Evolutionary conservation across 2,329 filamentous ascomycete species (phyloP).

Genomic region (Coniochaeta prunicola): DNA sequence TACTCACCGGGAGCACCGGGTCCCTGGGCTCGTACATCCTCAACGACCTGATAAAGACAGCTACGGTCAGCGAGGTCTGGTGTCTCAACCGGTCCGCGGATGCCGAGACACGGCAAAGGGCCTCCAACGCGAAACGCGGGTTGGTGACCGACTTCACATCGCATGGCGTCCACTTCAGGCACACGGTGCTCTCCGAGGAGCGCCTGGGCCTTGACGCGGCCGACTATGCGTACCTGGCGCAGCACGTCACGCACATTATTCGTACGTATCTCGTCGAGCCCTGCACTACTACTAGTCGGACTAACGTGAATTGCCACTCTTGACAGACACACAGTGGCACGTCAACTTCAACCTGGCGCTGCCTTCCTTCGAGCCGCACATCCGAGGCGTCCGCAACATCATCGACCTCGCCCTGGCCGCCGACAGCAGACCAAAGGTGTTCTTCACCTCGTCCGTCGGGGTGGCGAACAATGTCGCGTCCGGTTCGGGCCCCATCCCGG

Average conservation of each 20-base stretch:
- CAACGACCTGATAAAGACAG: constrained; percentile 23
- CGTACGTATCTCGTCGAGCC: too few species aligned
- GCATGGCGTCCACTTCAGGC: constrained; percentile 39
- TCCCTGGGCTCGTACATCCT: constrained; percentile 41
- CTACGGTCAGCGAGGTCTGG: constrained; percentile 31
- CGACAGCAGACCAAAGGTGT: constrained; percentile 25
- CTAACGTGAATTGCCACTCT: background rate
- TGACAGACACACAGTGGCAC: constrained; percentile 41
- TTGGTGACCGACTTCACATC: constrained; percentile 2
- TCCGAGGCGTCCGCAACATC: constrained; percentile 42
- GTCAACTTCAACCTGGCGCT: constrained; percentile 46
- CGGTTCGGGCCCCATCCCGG: constrained; percentile 24
- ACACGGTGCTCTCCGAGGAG: constrained; percentile 37
- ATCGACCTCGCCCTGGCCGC: constrained; percentile 29
- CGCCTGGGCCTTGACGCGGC: constrained; percentile 37
- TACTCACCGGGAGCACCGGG: constrained; percentile 41
- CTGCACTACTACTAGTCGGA: too few species aligned
- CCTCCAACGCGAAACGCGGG: constrained; percentile 15
- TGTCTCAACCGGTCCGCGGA: constrained; percentile 41
- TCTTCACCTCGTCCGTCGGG: constrained; percentile 37
- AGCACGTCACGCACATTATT: constrained; percentile 35
- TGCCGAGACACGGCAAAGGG: constrained; percentile 30
- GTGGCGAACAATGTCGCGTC: constrained; percentile 19
- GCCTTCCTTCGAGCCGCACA: constrained; percentile 40
- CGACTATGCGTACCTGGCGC: constrained; percentile 26